phyloP scores from a whole-genome alignment of 164 flowering plant genomes.

The Echeveria elegans region DNA sequence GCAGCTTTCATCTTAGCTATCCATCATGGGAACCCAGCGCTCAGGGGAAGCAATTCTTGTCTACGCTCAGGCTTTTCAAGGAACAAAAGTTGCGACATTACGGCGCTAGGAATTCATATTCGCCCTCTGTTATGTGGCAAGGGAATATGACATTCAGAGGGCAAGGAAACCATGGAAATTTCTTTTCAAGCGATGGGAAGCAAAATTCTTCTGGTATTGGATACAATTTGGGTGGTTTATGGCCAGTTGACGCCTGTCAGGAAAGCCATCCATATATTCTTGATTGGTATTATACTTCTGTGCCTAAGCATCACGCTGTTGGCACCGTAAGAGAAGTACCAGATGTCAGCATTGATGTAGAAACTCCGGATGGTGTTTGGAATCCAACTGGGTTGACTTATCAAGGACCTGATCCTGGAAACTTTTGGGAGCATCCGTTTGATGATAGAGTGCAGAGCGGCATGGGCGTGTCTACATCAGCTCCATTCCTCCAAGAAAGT shows the following conservation, averaged over 20 bases:
- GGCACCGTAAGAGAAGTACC: constrained; percentile 15
- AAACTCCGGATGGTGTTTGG: constrained; percentile 31
- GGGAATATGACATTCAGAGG: constrained; percentile 27
- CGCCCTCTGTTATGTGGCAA: constrained; percentile 29
- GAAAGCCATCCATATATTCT: constrained; percentile 66
- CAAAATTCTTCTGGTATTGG: constrained; percentile 23
- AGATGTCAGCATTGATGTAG: constrained; percentile 19
- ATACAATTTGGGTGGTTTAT: constrained; percentile 36
- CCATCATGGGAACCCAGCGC: constrained; percentile 79
- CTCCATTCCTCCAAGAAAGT: constrained; percentile 46
- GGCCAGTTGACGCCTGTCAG: constrained; percentile 51
- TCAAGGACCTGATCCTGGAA: constrained; percentile 22
- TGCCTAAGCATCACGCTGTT: constrained; percentile 13
- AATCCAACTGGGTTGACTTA: constrained; percentile 17
- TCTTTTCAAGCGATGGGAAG: constrained; percentile 29
- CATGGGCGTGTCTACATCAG: constrained; percentile 67
- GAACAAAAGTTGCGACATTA: constrained; percentile 50
- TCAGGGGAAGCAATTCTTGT: constrained; percentile 63
- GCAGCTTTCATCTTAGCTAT: constrained; percentile 81
- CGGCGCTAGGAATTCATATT: constrained; percentile 18
- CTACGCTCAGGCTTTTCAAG: constrained; percentile 48
- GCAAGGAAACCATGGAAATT: constrained; percentile 24
- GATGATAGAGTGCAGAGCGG: constrained; percentile 39
- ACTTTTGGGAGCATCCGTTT: constrained; percentile 31
- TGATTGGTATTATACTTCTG: constrained; percentile 76